These are phyloP conservation scores for Boletus coccyginus DNA, from an alignment of 768 basidiomycete genomes.

Conservation along the genomic window DNA sequence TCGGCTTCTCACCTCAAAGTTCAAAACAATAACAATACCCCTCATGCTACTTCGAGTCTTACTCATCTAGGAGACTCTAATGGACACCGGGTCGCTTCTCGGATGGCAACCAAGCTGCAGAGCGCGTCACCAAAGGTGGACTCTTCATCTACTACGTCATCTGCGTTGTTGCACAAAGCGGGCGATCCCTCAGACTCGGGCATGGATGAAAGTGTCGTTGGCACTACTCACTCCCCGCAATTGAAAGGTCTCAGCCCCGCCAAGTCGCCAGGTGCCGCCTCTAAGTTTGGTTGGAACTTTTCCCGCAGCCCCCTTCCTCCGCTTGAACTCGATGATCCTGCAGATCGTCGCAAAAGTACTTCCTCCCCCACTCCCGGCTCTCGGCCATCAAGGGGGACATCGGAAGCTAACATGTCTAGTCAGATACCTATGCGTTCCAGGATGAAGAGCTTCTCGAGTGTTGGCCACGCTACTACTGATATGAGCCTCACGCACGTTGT, in stretches of 20 bases:
- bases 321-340: slow-evolving; percentile 34
- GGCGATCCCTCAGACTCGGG: background rate
- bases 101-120: background rate
- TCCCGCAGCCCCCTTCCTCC: slow-evolving; percentile 39
- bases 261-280: slow-evolving; percentile 21
- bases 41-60: slow-evolving; percentile 22
- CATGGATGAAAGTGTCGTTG: background rate
- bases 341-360: slow-evolving; percentile 13
- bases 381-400: slow-evolving; percentile 24
- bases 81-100: slow-evolving; percentile 7
- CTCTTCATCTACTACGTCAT: background rate
- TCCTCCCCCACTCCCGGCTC: slow-evolving; percentile 27
- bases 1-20: slow-evolving; percentile 4
- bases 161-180: background rate
- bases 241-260: slow-evolving; percentile 8
- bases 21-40: slow-evolving; percentile 7
- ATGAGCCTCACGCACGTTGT: slow-evolving; percentile 23
- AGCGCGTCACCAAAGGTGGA: background rate
- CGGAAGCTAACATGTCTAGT: slow-evolving; percentile 30
- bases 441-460: slow-evolving; percentile 27
- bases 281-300: slow-evolving; percentile 41
- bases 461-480: slow-evolving; percentile 16
- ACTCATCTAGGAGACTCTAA: slow-evolving; percentile 6
- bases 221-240: background rate
- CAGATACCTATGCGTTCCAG: slow-evolving; percentile 46